phyloP scores from a whole-genome alignment of 768 basidiomycete genomes.

The Lactarius quietus region DNA sequence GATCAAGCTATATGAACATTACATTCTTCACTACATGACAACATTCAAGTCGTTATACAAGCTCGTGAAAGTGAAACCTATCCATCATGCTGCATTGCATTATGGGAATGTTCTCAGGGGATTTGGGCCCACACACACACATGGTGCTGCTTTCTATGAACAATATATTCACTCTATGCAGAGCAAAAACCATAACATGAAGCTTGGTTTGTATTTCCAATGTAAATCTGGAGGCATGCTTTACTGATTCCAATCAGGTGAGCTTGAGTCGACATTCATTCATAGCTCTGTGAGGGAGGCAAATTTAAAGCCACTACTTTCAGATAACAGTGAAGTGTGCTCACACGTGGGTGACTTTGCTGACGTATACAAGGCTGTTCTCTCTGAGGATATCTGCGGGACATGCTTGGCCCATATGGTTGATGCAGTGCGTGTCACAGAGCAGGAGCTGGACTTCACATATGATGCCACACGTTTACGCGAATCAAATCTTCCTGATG shows the following conservation, averaged over 20 bases:
- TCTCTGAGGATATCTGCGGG: slow-evolving; percentile 7
- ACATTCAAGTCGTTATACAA: too few species aligned
- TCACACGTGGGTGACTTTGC: background rate
- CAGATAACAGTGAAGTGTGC: background rate
- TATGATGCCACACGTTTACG: background rate
- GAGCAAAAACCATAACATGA: slow-evolving; percentile 25
- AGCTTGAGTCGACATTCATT: slow-evolving; percentile 16
- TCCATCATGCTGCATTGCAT: too few species aligned
- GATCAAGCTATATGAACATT: background rate
- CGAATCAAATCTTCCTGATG: background rate
- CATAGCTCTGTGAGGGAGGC: slow-evolving; percentile 2
- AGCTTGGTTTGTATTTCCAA: slow-evolving; percentile 21
- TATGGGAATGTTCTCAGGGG: too few species aligned
- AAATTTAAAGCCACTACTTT: slow-evolving; percentile 6
- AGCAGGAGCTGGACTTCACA: too few species aligned
- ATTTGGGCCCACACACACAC: slow-evolving; percentile 34
- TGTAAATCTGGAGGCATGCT: background rate
- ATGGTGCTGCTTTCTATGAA: slow-evolving; percentile 21
- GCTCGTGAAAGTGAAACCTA: slow-evolving; percentile 27
- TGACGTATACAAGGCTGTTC: background rate
- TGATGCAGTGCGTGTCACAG: too few species aligned
- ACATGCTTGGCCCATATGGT: background rate
- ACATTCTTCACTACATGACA: slow-evolving; percentile 31
- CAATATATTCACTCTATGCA: slow-evolving; percentile 27
- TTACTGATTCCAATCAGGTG: slow-evolving; percentile 15